Evolutionary conservation across 176 grass and related monocot genomes (phyloP).

Genomic region (Typha latifolia): DNA sequence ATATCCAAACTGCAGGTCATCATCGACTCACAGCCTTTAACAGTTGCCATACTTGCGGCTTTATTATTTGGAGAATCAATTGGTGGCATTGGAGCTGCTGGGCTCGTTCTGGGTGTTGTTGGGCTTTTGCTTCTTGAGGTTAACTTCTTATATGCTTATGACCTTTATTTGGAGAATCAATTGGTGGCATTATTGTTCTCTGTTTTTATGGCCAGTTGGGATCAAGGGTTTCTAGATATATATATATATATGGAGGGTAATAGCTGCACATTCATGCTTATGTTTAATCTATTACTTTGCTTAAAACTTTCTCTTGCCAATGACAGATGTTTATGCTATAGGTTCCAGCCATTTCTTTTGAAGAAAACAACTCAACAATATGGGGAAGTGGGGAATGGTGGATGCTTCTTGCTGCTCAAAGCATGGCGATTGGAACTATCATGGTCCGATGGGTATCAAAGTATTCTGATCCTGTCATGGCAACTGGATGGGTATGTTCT

Average conservation of each 20-base stretch:
- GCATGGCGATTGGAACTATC: conserved; percentile 86
- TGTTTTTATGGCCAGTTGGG: not conserved
- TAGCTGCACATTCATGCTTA: not conserved
- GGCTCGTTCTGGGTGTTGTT: conserved; percentile 59
- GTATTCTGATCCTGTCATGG: conserved; percentile 95
- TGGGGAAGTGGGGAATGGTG: conserved; percentile 94
- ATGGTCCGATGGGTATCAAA: conserved; percentile 96
- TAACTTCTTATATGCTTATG: not conserved
- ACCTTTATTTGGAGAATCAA: no score
- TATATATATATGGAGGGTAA: not conserved
- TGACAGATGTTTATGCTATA: conserved; percentile 21
- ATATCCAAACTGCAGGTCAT: conserved; percentile 62
- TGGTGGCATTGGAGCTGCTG: conserved; percentile 45
- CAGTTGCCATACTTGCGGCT: conserved; percentile 77
- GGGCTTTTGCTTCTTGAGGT: conserved; percentile 89
- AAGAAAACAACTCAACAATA: conserved; percentile 41
- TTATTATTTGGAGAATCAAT: conserved; percentile 87
- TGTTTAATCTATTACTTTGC: conserved; percentile 6
- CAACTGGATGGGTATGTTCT: conserved; percentile 90
- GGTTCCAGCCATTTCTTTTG: conserved; percentile 65
- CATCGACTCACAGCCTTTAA: conserved; percentile 91
- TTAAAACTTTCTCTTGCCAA: not conserved
- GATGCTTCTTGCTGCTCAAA: conserved; percentile 99
- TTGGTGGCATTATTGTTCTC: no score
- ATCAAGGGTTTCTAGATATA: not conserved